Evolutionary conservation across 139 green algal genomes (phyloP), one percentile per base, ranked within the genome.

Genomic region (Chlorella sp.): DNA sequence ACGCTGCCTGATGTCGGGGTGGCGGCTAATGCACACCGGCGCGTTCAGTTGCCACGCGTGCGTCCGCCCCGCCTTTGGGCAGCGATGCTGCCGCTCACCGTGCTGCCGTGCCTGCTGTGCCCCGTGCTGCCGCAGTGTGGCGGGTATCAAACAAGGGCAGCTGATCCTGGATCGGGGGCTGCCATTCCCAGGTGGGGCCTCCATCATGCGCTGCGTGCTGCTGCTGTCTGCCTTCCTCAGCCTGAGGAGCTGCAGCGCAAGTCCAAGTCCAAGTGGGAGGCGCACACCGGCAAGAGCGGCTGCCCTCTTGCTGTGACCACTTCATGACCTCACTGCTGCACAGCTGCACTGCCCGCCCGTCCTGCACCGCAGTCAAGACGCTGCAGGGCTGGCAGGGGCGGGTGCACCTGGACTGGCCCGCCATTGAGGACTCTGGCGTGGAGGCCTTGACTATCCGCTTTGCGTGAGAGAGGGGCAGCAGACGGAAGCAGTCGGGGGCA

Each of bases 391-490:
- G 74, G 74, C 21, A 44, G 30, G 30, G 55, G 12, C 25, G 34
- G 15, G 60, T 81, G 18, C 56, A 69, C 18, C 56, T 51, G 20
- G 74, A 81, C 4, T 26, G 23, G 74, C 74, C 74, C 30, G 69
- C 32, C n/a, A 28, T 81, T 21, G n/a, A 69, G 55, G 32, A 69
- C 2, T 23, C 21, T 2, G 74, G 74, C 20, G 25, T 81, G 17
- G 74, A 81, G 32, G 18, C 12, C 28, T 11, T 81, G 51, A 68
- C 51, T 20, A 81, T 81, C 32, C 17, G 21, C 41, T 81, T 81
- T 57, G 68, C 25, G 74, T 68, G 30, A 63, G 72, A 1, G 6
- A 11, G 34, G 36, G 3, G 44, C 44, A 55, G 7, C 11, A 55
- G n/a, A n/a, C n/a, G n/a, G n/a, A n/a, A n/a, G n/a, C n/a, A n/a